These are phyloP conservation scores for Phanerochaete carnosa DNA, from an alignment of 768 basidiomycete genomes.

Conservation along the genomic window DNA sequence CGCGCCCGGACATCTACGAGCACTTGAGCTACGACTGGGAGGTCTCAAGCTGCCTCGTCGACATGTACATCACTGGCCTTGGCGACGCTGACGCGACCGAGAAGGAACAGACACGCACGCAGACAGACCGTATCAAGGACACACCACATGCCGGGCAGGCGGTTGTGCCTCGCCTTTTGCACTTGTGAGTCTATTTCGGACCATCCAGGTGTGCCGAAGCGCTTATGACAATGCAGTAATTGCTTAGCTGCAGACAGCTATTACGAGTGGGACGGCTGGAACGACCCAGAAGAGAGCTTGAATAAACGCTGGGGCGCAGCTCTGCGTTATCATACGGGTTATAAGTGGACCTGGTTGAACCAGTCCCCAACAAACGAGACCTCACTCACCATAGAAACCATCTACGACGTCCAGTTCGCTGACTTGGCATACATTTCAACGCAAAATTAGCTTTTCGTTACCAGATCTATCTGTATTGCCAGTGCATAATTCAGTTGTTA, in stretches of 20 bases:
- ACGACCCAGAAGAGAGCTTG: conserved; percentile 36
- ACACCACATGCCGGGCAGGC: conserved; percentile 42
- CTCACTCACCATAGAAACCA: conserved; percentile 29
- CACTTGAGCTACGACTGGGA: conserved; percentile 46
- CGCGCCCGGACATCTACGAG: conserved; percentile 38
- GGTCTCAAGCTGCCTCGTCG: conserved; percentile 45
- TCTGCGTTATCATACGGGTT: conserved; percentile 42
- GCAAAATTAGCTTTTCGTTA: neutral
- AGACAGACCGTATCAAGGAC: conserved; percentile 27
- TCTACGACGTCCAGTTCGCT: conserved; percentile 36
- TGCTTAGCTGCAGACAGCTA: conserved; percentile 35
- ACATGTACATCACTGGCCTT: conserved; percentile 42
- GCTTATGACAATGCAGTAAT: conserved; percentile 27
- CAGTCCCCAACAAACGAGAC: conserved; percentile 17
- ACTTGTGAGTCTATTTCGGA: conserved; percentile 38
- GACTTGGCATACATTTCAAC: conserved; percentile 19
- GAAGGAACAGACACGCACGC: conserved; percentile 30
- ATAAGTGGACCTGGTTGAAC: conserved; percentile 52
- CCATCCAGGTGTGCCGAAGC: conserved; percentile 8
- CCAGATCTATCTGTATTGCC: neutral
- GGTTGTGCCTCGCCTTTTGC: conserved; percentile 44
- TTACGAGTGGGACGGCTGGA: conserved; percentile 45
- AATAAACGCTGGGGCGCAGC: conserved; percentile 42
- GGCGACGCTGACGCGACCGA: conserved; percentile 36
- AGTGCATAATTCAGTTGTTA: neutral